Evolutionary conservation across 495 filamentous ascomycete genomes (phyloP).

Genomic region (Mytilinidion resinicola): DNA sequence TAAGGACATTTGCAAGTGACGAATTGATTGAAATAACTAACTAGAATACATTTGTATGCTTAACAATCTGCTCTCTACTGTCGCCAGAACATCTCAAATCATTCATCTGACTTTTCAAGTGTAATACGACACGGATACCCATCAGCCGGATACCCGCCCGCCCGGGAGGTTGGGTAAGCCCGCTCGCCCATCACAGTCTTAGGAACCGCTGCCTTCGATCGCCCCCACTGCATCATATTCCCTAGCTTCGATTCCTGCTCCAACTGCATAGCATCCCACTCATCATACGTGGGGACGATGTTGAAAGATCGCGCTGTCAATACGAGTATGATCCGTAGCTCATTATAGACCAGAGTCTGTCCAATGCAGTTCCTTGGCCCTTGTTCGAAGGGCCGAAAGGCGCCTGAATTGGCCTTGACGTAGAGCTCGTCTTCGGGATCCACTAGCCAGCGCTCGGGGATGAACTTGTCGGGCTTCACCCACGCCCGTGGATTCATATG

Average conservation of each 20-base stretch:
- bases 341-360: constrained; percentile 36
- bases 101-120: too few relatives aligned
- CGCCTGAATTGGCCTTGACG: not conserved
- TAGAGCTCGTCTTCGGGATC: constrained; percentile 3
- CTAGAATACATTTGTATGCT: too few relatives aligned
- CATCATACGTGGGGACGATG: constrained; percentile 30
- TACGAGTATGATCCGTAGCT: constrained; percentile 38
- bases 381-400: constrained; percentile 23
- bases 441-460: constrained; percentile 22
- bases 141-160: constrained; percentile 15
- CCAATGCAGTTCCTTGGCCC: constrained; percentile 52
- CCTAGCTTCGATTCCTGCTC: not conserved
- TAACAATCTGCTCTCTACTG: too few relatives aligned
- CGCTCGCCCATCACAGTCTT: constrained; percentile 14
- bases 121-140: constrained; percentile 15
- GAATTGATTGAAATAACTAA: too few relatives aligned
- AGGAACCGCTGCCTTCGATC: not conserved
- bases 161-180: constrained; percentile 18
- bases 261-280: constrained; percentile 12
- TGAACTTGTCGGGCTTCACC: constrained; percentile 4
- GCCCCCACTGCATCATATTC: not conserved
- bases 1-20: too few relatives aligned
- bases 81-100: too few relatives aligned
- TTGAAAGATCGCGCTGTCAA: constrained; percentile 45
- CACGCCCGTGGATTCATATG: constrained; percentile 11